Base-by-base conservation (phyloP, 192 early-diverging fungal species). In the Mortierella alpina region DNA sequence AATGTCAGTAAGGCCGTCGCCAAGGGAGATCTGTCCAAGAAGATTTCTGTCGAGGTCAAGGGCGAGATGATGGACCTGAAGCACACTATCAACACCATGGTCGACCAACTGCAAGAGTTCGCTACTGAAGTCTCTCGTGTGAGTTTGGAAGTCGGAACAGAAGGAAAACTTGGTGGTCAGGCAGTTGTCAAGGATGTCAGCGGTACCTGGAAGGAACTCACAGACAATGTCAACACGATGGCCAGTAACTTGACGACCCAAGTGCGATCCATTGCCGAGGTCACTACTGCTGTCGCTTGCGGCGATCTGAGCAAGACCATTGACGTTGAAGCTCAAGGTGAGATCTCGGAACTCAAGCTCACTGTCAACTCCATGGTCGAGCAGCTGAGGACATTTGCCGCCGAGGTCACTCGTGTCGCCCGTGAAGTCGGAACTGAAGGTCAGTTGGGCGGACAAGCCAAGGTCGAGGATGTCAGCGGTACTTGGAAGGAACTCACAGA, bases 171-270 rank as follows among this genome's bases (percentile, higher is more conserved):
- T n/a, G n/a, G 90, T 11, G 92, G 91, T 7, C 91, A 92, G 71
- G 92, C 92, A 23, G 83, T 84, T 7, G 92, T 93, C n/a, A n/a
- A n/a, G n/a, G n/a, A n/a, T n/a, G 92, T 92, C 1, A 89, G 79
- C 45, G 92, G 92, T 31, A 92, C 90, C 0, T 93, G 92, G 92
- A 91, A 90, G 53, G 86, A 92, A 20, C 73, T 93, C 0, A 93
- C 92, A 0, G 89, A 91, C 66, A 91, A 90, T 73, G 92, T 93
- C 62, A 93, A 93, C 78, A 88, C 80, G 12, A 93, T 93, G 92
- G 91, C 91, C 0, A 69, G 77, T n/a, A 88, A 93, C 59, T 74
- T 93, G 2, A 93, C 92, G 0, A 85, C 81, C 13, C 92, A 93
- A 73, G 91, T 93, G 11, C 89, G 92, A 58, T 86, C 84, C 10